Evolutionary conservation across 495 filamentous ascomycete genomes (phyloP).

Genomic region (Xylaria castorea): DNA sequence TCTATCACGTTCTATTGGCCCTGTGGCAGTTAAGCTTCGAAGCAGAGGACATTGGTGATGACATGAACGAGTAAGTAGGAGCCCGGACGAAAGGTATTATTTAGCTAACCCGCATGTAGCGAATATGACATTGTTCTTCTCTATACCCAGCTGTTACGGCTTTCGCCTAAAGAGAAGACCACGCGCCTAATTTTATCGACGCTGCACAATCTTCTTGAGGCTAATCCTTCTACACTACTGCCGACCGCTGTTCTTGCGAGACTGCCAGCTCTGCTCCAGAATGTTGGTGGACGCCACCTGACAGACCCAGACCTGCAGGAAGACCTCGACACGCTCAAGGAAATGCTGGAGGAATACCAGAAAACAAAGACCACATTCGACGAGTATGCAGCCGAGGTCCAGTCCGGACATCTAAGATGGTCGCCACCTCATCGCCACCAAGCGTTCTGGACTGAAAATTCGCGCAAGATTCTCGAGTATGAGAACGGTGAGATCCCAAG

Average conservation of each 20-base stretch:
- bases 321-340: constrained; percentile 76
- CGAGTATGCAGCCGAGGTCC: constrained; percentile 89
- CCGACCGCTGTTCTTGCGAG: constrained; percentile 82
- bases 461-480: constrained; percentile 87
- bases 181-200: constrained; percentile 90
- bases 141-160: constrained; percentile 84
- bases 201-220: constrained; percentile 80
- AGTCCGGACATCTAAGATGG: constrained; percentile 91
- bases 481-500: constrained; percentile 78
- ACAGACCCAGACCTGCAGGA: constrained; percentile 89
- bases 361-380: constrained; percentile 97
- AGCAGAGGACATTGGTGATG: constrained; percentile 80
- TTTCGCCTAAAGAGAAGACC: constrained; percentile 98
- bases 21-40: constrained; percentile 98
- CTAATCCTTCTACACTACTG: constrained; percentile 78
- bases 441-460: constrained; percentile 94
- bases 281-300: constrained; percentile 80
- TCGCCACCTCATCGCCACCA: constrained; percentile 91
- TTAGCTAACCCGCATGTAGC: constrained; percentile 51
- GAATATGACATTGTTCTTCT: constrained; percentile 92
- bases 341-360: constrained; percentile 90
- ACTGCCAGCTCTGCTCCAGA: constrained; percentile 80
- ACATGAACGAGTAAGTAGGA: constrained; percentile 74
- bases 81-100: neutral
- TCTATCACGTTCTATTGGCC: constrained; percentile 92